Base-by-base conservation (phyloP, 2,329 filamentous ascomycete genomes). In the Graphiopsis chlorocephala region DNA sequence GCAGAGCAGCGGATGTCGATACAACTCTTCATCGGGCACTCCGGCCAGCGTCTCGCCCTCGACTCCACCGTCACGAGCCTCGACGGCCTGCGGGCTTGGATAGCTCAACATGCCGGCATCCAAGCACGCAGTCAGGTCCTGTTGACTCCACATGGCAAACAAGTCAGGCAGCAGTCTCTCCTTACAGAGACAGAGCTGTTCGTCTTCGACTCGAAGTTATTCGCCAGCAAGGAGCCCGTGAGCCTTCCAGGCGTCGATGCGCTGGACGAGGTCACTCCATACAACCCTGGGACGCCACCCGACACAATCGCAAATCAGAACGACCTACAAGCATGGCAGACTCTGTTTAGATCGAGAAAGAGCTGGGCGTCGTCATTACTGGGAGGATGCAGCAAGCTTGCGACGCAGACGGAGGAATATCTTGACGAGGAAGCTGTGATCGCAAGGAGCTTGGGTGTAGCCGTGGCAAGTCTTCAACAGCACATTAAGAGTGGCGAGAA, bases 21-120 rank as follows among this genome's bases (percentile, higher is more conserved):
- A 78, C 88, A 92, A 82, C 89, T 97, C 80, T 91, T 92, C 83
- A 89, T 97, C 77, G 93, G 92, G 85, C 93, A 96, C 82, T 93
- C 91, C 79, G 94, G 94, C 83, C 89, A 92, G 84, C 89, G 90
- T 80, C 85, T 97, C 76, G 85, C 88, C 77, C 86, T 91, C 77
- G 91, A 96, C 80, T 86, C 89, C 70, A 84, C 88, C 69, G 86
- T 88, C 75, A 90, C 94, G 79, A 84, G 85, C 72, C 85, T 97
- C 76, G 94, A 98, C 80, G 90, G 90, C 68, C 86, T 98, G 71
- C 92, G 90, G 78, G 81, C 85, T 78, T 95, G 92, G 88, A 89
- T 98, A 71, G 85, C 89, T 67, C 85, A 85, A 71, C 86, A 90
- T 73, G 90, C 88, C 61, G 85, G 86, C 50, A 92, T 99, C 70